Evolutionary conservation across 371 early-diverging fungal genomes (phyloP), one percentile per base, ranked within the genome.

Genomic region (Mortierella sp.): DNA sequence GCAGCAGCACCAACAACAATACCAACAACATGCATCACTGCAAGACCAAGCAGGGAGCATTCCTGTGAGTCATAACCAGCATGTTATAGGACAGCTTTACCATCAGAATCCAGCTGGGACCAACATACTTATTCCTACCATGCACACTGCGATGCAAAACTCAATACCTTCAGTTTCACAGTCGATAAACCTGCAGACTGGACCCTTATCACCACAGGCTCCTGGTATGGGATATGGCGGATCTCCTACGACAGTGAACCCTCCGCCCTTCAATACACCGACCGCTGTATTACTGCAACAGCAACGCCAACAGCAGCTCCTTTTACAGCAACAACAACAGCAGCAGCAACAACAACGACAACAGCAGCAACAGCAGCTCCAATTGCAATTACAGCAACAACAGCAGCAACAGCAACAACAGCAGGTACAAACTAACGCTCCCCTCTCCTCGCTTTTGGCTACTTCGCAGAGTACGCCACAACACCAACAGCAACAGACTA

Each of bases 281-380:
- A 74, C 75, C 6, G 64, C 69, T 26, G 68, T 51, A 10, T 30
- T 74, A 26, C 47, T 74, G 9, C 74, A 73, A 24, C 74, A 73
- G 20, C 66, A 67, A 37, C 65, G 65, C n/a, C 72, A 72, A 24
- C 64, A 52, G 51, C 72, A 63, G 64, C 37, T 70, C 16, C 65
- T 58, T 26, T 59, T 37, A 28, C 74, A 64, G 16, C 69, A 51
- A 20, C 59, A 59, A 43, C 65, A 47, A 20, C 68, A 57, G 11
- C 62, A 58, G 16, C 68, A 70, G 35, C 58, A 57, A 24, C 64
- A 66, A 22, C 64, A 52, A 55, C 72, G 59, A 18, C 77, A 51
- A 24, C 67, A 51, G 6, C 70, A 62, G 16, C n/a, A 49, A 52
- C 62, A 47, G 51, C 55, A 39, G 14, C 62, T 51, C 26, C 67